Evolutionary conservation across 306 rosid genomes (phyloP).

Genomic region (Sechiopsis laciniata): DNA sequence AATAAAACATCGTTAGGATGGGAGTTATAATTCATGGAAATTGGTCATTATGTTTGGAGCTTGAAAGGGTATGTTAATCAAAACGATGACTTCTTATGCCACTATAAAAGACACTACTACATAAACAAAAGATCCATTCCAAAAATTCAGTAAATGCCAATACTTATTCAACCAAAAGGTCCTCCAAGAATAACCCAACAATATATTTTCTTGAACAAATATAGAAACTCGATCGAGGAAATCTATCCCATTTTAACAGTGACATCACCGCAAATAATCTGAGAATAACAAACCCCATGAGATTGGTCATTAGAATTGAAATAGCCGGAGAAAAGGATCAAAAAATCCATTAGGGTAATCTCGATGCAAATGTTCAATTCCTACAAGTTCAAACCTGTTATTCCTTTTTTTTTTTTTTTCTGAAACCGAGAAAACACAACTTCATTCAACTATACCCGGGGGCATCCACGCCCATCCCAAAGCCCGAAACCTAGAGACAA

Average conservation of each 20-base stretch:
- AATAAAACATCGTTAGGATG: constrained; percentile 23
- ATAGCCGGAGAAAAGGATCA: neutral
- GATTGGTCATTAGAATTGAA: neutral
- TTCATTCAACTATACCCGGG: too few relatives aligned
- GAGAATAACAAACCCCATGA: neutral
- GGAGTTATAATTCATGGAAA: neutral
- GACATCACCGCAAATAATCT: neutral
- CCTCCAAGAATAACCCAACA: neutral
- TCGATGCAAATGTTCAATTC: neutral
- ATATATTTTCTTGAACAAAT: neutral
- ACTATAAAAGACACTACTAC: neutral
- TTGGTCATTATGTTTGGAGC: neutral
- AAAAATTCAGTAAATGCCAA: neutral
- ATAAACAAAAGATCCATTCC: constrained; percentile 5
- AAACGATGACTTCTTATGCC: neutral
- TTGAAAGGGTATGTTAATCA: neutral
- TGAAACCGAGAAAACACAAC: too few relatives aligned
- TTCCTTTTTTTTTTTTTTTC: neutral
- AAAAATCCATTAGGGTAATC: neutral
- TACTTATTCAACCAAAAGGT: neutral
- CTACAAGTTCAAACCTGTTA: neutral
- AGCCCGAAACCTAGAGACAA: too few relatives aligned
- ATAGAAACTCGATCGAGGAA: neutral
- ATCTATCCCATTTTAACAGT: neutral
- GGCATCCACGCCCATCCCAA: too few relatives aligned